Conservation (phyloP, 208 protist genomes). For the Leishmania major region DNA sequence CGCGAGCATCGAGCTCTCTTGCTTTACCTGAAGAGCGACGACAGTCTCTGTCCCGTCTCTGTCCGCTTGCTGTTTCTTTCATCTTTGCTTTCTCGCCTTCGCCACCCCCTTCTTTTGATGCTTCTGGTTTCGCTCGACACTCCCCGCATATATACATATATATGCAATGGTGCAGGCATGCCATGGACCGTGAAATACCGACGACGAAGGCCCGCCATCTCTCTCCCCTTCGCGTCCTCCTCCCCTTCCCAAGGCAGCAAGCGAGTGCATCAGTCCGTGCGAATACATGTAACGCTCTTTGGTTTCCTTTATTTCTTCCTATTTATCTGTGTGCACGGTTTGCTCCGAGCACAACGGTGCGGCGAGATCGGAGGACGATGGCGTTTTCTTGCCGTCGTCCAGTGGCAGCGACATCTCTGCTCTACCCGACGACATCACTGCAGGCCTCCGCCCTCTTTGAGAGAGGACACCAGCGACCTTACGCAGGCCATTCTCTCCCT, state of each 20-base stretch:
- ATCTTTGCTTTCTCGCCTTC: not conserved
- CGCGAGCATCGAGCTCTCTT: not conserved
- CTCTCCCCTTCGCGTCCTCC: not conserved
- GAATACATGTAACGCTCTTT: not conserved
- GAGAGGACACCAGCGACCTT: not conserved
- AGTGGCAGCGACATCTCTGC: not conserved
- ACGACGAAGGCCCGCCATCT: not conserved
- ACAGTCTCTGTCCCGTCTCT: not conserved
- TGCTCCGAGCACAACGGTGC: not conserved
- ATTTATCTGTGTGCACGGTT: not conserved
- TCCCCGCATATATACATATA: not conserved
- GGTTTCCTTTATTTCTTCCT: not conserved
- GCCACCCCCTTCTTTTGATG: not conserved
- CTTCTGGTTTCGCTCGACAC: not conserved
- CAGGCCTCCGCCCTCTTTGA: not conserved
- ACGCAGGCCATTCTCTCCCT: not conserved
- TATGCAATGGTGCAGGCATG: not conserved
- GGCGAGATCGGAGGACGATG: not conserved
- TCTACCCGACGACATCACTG: not conserved
- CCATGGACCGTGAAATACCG: not conserved
- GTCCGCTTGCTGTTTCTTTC: not conserved
- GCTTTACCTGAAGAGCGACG: not conserved
- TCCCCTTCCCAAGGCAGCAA: not conserved
- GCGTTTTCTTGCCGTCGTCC: not conserved
- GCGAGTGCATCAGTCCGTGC: not conserved